Conservation (phyloP, 495 filamentous ascomycete species). For the Tuber magnatum region DNA sequence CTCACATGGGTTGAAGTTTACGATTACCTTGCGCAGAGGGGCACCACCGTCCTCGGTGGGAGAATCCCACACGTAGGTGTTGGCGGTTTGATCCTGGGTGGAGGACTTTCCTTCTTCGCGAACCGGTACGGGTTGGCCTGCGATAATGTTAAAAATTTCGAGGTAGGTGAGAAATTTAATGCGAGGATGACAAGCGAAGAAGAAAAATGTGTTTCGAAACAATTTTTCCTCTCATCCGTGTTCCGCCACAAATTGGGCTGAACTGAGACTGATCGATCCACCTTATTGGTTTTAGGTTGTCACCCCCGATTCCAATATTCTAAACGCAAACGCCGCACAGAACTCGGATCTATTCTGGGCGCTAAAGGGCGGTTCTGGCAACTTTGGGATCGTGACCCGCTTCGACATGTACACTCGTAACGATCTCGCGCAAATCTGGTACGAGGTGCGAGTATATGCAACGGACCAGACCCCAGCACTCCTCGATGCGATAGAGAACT, state of each 20-base stretch:
- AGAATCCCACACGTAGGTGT: constrained; percentile 52
- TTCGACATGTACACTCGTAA: constrained; percentile 28
- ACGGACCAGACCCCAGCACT: constrained; percentile 14
- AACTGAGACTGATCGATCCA: neutral
- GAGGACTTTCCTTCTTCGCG: constrained; percentile 48
- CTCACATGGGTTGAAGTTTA: constrained; percentile 29
- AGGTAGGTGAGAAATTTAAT: constrained; percentile 39
- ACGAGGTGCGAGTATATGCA: constrained; percentile 16
- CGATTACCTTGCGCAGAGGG: constrained; percentile 9
- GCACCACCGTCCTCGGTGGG: constrained; percentile 44
- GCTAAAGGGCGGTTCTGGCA: constrained; percentile 50
- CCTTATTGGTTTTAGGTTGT: constrained; percentile 35
- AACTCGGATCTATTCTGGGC: constrained; percentile 50
- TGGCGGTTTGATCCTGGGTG: constrained; percentile 53
- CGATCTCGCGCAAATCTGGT: constrained; percentile 29
- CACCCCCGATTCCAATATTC: constrained; percentile 47
- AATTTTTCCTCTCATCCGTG: neutral
- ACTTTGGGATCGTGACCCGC: constrained; percentile 44
- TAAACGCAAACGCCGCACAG: constrained; percentile 45
- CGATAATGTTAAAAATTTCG: constrained; percentile 50
- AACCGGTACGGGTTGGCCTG: constrained; percentile 46
- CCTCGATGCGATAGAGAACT: constrained; percentile 27
- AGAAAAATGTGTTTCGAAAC: neutral
- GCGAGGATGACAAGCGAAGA: neutral
- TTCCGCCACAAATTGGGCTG: neutral